These are phyloP conservation scores for Triticum dicoccoides DNA, from an alignment of 176 grass and related monocot genomes.

Conservation along the genomic window DNA sequence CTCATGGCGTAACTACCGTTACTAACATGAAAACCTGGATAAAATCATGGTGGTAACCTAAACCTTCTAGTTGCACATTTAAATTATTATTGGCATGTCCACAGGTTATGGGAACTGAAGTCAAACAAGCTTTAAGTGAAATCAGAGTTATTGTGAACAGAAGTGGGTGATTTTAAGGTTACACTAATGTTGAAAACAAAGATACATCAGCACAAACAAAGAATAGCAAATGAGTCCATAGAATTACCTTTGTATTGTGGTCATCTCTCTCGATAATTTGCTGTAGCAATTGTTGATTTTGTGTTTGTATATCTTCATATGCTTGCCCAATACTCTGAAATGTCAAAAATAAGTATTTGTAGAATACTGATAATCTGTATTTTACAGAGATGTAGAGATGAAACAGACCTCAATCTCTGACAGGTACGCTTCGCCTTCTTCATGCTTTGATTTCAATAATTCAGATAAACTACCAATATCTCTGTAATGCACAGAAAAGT, in stretches of 20 bases:
- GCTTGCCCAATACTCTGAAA: slow-evolving; percentile 87
- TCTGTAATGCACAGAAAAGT: slow-evolving; percentile 2
- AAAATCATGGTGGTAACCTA: background rate
- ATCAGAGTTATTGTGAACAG: background rate
- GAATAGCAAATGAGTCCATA: slow-evolving; percentile 19
- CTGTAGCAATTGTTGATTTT: slow-evolving; percentile 91
- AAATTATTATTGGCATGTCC: background rate
- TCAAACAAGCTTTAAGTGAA: background rate
- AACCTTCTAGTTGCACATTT: background rate
- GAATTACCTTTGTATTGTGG: slow-evolving; percentile 85
- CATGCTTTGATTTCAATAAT: slow-evolving; percentile 72
- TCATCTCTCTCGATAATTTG: slow-evolving; percentile 98
- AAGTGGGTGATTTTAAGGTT: background rate
- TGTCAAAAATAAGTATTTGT: slow-evolving; percentile 8
- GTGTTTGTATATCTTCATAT: slow-evolving; percentile 84
- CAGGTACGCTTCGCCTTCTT: slow-evolving; percentile 76
- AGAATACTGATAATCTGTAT: background rate
- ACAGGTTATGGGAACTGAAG: background rate
- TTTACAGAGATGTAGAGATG: slow-evolving; percentile 20
- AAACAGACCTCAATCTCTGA: slow-evolving; percentile 79
- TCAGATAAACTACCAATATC: slow-evolving; percentile 42
- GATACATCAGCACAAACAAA: background rate
- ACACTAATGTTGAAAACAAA: background rate
- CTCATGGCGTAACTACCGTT: background rate
- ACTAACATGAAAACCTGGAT: background rate